Evolutionary conservation across 1,284 basidiomycete species (phyloP), one percentile per base, ranked within the genome.

Genomic region (Pisolithus thermaeus): DNA sequence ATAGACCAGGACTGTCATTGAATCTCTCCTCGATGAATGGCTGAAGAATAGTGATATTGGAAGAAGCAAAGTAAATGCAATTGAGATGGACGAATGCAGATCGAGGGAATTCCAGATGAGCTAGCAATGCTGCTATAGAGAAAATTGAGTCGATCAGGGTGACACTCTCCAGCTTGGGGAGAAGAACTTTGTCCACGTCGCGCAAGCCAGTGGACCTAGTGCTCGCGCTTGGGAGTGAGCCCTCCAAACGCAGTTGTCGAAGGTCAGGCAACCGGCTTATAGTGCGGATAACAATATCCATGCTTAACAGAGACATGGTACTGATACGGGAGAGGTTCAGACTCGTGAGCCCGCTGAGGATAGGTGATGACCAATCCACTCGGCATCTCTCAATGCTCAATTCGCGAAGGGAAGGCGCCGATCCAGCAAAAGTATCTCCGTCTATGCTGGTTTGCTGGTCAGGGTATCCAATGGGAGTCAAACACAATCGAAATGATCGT

Each of bases 181-280:
- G 38, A n/a, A 6, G 38, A 7, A 43, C 14, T 28, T 43, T 43
- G 27, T 9, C 23, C 27, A 28, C 16, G 14, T 6, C 23, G 4
- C 23, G 25, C 5, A 9, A 9, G 27, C n/a, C 27, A n/a, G 16
- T 30, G 23, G 27, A 3, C 6, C 3, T 2, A 4, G n/a, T 14
- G 7, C 27, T 30, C 27, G n/a, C n/a, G 14, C 52, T 45, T 14
- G 69, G 63, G 7, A 73, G 60, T 35, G 59, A 58, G 43, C 67
- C 55, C 30, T 64, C 60, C 5, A 73, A 58, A 40, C 68, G 55
- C 5, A 74, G 53, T 14, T 56, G 52, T 40, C 54, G 57, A n/a
- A 74, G 58, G 20, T 44, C 23, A 5, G 63, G 67, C 66, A 69
- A 67, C 40, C 50, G 53, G n/a, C 56, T 38, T 9, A 74, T 60